Evolutionary conservation across 2,329 filamentous ascomycete genomes (phyloP), one percentile per base, ranked within the genome.

Genomic region (Ascochyta fabae): DNA sequence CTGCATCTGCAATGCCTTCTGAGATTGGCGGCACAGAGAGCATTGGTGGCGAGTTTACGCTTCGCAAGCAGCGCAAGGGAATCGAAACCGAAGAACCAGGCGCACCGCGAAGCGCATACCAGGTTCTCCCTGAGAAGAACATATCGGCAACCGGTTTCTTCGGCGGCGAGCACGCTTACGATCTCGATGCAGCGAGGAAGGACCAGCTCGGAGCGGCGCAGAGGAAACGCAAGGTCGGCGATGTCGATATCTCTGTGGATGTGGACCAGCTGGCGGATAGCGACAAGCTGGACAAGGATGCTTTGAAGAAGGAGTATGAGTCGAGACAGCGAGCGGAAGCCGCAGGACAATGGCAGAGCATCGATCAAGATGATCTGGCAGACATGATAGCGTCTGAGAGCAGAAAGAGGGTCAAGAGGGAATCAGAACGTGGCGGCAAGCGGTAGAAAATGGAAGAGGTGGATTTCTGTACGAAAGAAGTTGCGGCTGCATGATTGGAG

Each of bases 351-450:
- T 89, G 90, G 72, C 86, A 87, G 16, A 92, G 88, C 85, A 85
- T 86, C 54, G 88, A 89, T 76, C 91, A 96, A 73, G 94, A 98
- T 66, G 94, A 97, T 72, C 78, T 99, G 53, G 94, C 88, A 68
- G 91, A 96, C 69, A 96, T 99, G 91, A 97, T 99, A 79, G 92
- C 92, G 12, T 88, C 91, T 69, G 95, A 98, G 79, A 92, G 88
- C 71, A 85, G 92, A 62, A 98, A 98, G 84, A 85, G 92, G 73
- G 84, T 93, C 73, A 96, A 93, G 84, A 86, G 90, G 62, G 93
- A 96, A 66, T 88, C 91, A 27, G 92, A 96, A 76, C 87, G 87
- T 73, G 83, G 83, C 68, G 83, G 86, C 61, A 88, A 88, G 80
- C 69, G 77, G 53, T 74, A 60, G 24, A 26, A 12, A 4, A 29